Evolutionary conservation across 257 asterid genomes (phyloP).

Genomic region (Paraleonurus japonicus): DNA sequence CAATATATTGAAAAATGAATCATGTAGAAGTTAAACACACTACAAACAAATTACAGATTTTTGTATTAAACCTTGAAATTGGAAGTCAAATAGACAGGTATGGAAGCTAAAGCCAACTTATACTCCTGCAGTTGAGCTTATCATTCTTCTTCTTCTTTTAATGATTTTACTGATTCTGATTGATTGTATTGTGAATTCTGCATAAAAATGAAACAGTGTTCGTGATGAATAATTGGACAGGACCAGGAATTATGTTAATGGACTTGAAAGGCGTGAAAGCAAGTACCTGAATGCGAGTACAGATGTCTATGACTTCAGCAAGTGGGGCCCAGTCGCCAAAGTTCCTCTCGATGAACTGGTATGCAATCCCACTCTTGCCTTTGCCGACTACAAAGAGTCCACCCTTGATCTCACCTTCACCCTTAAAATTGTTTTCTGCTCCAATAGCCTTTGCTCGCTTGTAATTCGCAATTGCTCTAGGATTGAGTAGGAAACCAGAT

Average conservation of each 20-base stretch:
- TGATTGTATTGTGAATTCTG: slow-evolving; percentile 31
- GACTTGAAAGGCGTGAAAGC: slow-evolving; percentile 17
- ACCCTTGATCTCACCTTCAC: slow-evolving; percentile 82
- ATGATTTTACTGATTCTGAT: slow-evolving; percentile 23
- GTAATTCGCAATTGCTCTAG: slow-evolving; percentile 80
- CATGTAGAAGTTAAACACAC: background rate
- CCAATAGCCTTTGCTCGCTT: slow-evolving; percentile 69
- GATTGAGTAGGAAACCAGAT: slow-evolving; percentile 73
- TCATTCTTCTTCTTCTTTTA: slow-evolving; percentile 32
- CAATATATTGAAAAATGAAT: background rate
- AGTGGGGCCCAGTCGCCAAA: slow-evolving; percentile 90
- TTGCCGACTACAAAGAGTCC: slow-evolving; percentile 73
- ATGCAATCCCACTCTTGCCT: slow-evolving; percentile 74
- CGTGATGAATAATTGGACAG: slow-evolving; percentile 19
- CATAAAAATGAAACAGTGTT: slow-evolving; percentile 19
- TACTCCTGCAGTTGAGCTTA: slow-evolving; percentile 19
- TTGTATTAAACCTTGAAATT: slow-evolving; percentile 11
- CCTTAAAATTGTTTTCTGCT: slow-evolving; percentile 64
- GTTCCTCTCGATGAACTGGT: slow-evolving; percentile 85
- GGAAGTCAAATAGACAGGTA: background rate
- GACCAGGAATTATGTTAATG: slow-evolving; percentile 6
- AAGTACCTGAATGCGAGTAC: slow-evolving; percentile 69
- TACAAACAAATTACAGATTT: slow-evolving; percentile 11
- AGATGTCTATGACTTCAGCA: slow-evolving; percentile 68
- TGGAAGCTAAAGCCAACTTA: background rate